Conservation (phyloP, 148 eudicot genomes). For the Chenopodium suecicum region DNA sequence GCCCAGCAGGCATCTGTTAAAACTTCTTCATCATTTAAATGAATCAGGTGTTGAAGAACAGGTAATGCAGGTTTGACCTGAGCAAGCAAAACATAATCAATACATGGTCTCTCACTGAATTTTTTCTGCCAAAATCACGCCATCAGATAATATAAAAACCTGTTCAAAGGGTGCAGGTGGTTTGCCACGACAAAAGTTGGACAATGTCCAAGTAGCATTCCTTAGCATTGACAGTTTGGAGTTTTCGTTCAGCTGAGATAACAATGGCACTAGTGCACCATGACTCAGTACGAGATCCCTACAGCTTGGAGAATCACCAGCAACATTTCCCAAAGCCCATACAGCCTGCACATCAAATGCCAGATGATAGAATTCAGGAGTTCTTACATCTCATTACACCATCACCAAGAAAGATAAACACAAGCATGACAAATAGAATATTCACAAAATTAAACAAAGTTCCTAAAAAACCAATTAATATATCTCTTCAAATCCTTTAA, state of each 20-base stretch:
- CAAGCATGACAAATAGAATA: neutral
- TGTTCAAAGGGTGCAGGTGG: conserved; percentile 91
- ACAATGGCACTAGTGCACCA: conserved; percentile 82
- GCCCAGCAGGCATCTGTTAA: conserved; percentile 97
- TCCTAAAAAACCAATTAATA: neutral
- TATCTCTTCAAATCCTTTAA: neutral
- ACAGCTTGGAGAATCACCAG: conserved; percentile 91
- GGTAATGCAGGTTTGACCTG: conserved; percentile 88
- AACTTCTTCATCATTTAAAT: conserved; percentile 82
- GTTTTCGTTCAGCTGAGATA: conserved; percentile 77
- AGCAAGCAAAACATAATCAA: conserved; percentile 8
- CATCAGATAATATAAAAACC: conserved; percentile 31
- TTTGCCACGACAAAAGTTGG: conserved; percentile 92
- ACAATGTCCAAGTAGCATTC: conserved; percentile 94
- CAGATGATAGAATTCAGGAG: neutral
- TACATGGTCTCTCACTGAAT: neutral
- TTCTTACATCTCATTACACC: neutral
- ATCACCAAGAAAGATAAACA: neutral
- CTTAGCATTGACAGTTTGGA: conserved; percentile 91
- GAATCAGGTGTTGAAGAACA: conserved; percentile 72
- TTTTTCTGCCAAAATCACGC: neutral
- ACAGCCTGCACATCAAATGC: conserved; percentile 58
- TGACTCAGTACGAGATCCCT: conserved; percentile 85
- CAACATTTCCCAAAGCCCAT: conserved; percentile 95
- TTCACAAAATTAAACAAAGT: neutral